Evolutionary conservation across 768 basidiomycete species (phyloP).

Genomic region (Amanita rubescens): DNA sequence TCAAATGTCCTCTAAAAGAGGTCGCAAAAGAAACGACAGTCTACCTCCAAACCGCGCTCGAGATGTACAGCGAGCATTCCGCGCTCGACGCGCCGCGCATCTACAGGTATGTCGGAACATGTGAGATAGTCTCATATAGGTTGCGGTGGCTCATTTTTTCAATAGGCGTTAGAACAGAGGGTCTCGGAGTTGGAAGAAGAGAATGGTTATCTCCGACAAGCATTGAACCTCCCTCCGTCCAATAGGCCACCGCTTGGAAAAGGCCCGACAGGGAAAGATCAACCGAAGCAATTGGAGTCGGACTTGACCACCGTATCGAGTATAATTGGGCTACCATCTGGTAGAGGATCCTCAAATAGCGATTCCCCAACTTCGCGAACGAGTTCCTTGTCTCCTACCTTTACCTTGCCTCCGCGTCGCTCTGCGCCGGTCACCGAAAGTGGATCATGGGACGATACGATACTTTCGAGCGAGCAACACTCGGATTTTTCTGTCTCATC

Average conservation of each 20-base stretch:
- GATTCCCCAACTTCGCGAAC: constrained; percentile 45
- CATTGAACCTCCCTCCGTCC: constrained; percentile 67
- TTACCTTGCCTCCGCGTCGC: constrained; percentile 45
- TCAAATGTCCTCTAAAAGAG: constrained; percentile 78
- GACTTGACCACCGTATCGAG: constrained; percentile 6
- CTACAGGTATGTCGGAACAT: constrained; percentile 48
- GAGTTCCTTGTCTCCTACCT: constrained; percentile 58
- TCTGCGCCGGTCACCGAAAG: constrained; percentile 42
- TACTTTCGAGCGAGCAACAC: constrained; percentile 43
- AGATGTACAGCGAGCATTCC: constrained; percentile 86
- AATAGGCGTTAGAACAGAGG: constrained; percentile 72
- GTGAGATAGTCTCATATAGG: constrained; percentile 33
- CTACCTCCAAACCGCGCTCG: constrained; percentile 77
- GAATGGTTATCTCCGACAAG: constrained; percentile 64
- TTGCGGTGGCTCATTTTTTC: constrained; percentile 13
- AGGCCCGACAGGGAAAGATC: constrained; percentile 86
- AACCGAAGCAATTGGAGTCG: constrained; percentile 51
- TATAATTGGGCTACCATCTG: constrained; percentile 26
- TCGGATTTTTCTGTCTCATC: constrained; percentile 32
- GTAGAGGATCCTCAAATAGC: constrained; percentile 35
- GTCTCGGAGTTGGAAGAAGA: constrained; percentile 82
- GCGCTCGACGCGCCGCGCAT: constrained; percentile 83
- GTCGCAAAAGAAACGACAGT: constrained; percentile 76
- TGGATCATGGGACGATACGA: constrained; percentile 47
- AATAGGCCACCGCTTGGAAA: constrained; percentile 67